phyloP scores from a whole-genome alignment of 1,284 basidiomycete genomes.

The Boletus putidus region DNA sequence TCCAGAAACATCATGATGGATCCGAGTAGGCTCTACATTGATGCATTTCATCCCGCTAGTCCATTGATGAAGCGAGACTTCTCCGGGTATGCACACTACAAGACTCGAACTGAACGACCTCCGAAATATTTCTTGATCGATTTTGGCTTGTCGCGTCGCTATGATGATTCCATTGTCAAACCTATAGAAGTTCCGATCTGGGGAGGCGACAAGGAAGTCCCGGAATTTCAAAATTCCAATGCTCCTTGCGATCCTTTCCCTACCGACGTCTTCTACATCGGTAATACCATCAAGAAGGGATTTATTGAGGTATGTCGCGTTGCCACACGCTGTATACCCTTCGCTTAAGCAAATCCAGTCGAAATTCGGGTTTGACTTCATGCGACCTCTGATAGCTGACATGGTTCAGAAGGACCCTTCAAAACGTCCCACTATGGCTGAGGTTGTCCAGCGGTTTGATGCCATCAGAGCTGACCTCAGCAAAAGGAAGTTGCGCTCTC shows the following conservation, averaged over 20 bases:
- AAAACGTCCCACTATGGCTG: conserved; percentile 26
- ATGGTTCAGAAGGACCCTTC: conserved; percentile 24
- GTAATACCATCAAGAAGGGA: conserved; percentile 35
- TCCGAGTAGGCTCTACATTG: conserved; percentile 29
- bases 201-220: conserved; percentile 25
- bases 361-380: conserved; percentile 20
- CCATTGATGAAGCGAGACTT: conserved; percentile 23
- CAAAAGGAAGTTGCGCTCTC: conserved; percentile 24
- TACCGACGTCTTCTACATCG: conserved; percentile 42
- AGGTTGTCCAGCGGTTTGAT: conserved; percentile 19
- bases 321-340: too few species aligned
- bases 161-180: conserved; percentile 18
- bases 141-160: conserved; percentile 41
- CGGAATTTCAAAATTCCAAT: conserved; percentile 24
- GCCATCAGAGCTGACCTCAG: conserved; percentile 1
- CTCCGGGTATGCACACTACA: conserved; percentile 21
- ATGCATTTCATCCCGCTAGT: conserved; percentile 31
- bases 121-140: conserved; percentile 43
- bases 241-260: conserved; percentile 37
- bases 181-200: conserved; percentile 20
- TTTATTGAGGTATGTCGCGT: conserved; percentile 34
- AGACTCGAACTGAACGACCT: conserved; percentile 34
- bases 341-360: too few species aligned
- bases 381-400: conserved; percentile 19
- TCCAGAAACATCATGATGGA: conserved; percentile 43